Evolutionary conservation across 495 filamentous ascomycete species (phyloP).

Genomic region (Neurospora sp.): DNA sequence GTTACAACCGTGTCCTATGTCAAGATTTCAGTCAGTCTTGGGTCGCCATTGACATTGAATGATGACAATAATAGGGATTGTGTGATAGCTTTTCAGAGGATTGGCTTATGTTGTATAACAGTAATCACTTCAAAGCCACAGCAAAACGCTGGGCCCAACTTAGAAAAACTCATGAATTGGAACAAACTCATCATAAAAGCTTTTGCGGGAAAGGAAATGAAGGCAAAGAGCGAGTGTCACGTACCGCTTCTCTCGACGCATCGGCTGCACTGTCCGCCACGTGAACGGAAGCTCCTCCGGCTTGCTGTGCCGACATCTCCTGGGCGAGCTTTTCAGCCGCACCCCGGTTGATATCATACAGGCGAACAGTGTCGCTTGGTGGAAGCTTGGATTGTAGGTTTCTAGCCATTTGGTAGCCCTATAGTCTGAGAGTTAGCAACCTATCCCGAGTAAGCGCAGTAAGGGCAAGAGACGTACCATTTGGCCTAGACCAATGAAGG

Average conservation of each 20-base stretch:
- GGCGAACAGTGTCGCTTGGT: constrained; percentile 51
- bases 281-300: constrained; percentile 42
- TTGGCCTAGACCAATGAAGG: constrained; percentile 77
- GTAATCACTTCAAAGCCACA: constrained; percentile 36
- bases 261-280: constrained; percentile 48
- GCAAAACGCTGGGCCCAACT: constrained; percentile 35
- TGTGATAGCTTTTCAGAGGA: constrained; percentile 17
- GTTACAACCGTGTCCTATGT: constrained; percentile 64
- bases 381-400: constrained; percentile 73
- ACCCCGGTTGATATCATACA: constrained; percentile 66
- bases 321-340: constrained; percentile 48
- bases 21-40: background rate
- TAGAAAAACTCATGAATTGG: constrained; percentile 39
- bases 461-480: constrained; percentile 54
- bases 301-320: constrained; percentile 43
- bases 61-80: background rate
- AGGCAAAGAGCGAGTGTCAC: constrained; percentile 22
- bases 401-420: constrained; percentile 80
- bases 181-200: constrained; percentile 45
- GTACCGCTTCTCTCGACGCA: constrained; percentile 63
- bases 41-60: background rate
- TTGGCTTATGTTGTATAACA: constrained; percentile 25
- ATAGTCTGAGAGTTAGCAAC: background rate
- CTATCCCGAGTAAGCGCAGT: background rate
- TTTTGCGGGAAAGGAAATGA: background rate